Percentiles rank a stretch among this genome's conserved stretches.
These are phyloP conservation scores for Solanum appendiculatum DNA, from an alignment of 257 asterid genomes.

Conservation along the genomic window DNA sequence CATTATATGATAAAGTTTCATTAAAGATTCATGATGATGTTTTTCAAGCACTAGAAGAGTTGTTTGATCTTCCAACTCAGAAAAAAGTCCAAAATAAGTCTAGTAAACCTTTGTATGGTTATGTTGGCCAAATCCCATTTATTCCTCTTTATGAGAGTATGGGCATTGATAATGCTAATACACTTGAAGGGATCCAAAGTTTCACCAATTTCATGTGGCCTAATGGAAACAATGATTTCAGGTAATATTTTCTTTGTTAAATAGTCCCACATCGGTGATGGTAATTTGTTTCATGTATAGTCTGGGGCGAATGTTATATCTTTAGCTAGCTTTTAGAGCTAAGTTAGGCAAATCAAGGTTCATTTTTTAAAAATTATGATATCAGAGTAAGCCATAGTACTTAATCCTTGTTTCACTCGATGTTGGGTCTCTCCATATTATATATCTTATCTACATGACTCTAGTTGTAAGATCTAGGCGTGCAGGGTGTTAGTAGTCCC, in stretches of 20 bases:
- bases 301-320: not conserved
- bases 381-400: no score
- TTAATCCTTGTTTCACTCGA: not conserved
- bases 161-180: constrained; percentile 65
- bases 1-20: constrained; percentile 33
- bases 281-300: not conserved
- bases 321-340: not conserved
- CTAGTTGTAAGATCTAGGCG: not conserved
- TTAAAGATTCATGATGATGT: constrained; percentile 20
- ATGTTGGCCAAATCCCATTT: constrained; percentile 61
- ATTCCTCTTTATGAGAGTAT: constrained; percentile 70
- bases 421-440: not conserved
- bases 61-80: constrained; percentile 56
- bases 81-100: constrained; percentile 60
- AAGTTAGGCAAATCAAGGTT: not conserved
- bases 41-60: constrained; percentile 23
- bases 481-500: not conserved
- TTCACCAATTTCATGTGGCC: constrained; percentile 67
- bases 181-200: constrained; percentile 30
- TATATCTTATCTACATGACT: not conserved
- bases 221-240: constrained; percentile 33
- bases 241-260: constrained; percentile 16
- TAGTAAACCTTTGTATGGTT: constrained; percentile 56
- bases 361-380: not conserved
- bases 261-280: not conserved